Conservation (phyloP, 2,329 filamentous ascomycete genomes). For the Dendryphion nanum region DNA sequence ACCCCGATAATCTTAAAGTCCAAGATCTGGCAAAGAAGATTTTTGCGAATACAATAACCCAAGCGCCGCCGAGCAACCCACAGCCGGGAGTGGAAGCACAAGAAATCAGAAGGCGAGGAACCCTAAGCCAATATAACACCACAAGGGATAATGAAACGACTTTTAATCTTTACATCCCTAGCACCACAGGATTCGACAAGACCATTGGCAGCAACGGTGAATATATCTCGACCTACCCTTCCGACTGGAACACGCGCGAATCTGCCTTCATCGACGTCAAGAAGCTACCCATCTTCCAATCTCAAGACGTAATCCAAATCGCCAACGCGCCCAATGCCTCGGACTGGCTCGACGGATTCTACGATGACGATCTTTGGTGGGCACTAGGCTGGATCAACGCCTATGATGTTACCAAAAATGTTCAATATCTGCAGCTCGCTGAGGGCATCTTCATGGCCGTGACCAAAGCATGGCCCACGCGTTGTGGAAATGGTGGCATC, state of each 20-base stretch:
- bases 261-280: slow-evolving; percentile 11
- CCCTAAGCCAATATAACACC: not conserved
- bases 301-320: slow-evolving; percentile 1
- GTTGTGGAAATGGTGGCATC: slow-evolving; percentile 49
- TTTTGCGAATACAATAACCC: slow-evolving; percentile 45
- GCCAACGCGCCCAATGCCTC: slow-evolving; percentile 14
- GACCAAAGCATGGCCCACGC: slow-evolving; percentile 34
- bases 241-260: slow-evolving; percentile 15
- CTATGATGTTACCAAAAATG: slow-evolving; percentile 52
- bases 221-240: slow-evolving; percentile 17
- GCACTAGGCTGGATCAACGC: slow-evolving; percentile 54
- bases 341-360: slow-evolving; percentile 45
- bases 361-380: slow-evolving; percentile 55
- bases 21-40: slow-evolving; percentile 37
- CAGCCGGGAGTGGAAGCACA: slow-evolving; percentile 22
- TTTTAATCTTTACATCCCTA: slow-evolving; percentile 6
- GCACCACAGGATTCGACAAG: slow-evolving; percentile 22
- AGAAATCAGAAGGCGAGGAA: not conserved
- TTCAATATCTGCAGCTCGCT: slow-evolving; percentile 47
- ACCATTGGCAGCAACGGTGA: slow-evolving; percentile 14
- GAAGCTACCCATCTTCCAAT: slow-evolving; percentile 7
- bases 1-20: slow-evolving; percentile 28
- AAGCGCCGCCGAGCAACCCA: slow-evolving; percentile 31
- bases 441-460: slow-evolving; percentile 51
- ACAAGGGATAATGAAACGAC: slow-evolving; percentile 8